These are phyloP conservation scores for Pontederia paniculata DNA, from an alignment of 176 grass and related monocot genomes.

Conservation along the genomic window DNA sequence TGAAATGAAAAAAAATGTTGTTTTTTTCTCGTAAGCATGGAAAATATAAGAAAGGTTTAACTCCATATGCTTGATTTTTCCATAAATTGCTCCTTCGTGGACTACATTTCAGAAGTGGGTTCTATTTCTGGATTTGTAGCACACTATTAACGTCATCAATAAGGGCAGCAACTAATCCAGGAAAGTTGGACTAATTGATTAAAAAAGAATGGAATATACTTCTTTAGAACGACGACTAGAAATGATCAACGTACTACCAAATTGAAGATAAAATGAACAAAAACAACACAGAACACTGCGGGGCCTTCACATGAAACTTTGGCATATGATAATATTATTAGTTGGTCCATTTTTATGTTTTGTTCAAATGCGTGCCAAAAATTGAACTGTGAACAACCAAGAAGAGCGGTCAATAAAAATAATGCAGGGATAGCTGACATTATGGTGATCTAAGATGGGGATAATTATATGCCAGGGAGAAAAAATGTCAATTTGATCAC, in stretches of 20 bases:
- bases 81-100: too few species aligned
- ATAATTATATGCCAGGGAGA: background rate
- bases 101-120: too few species aligned
- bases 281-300: background rate
- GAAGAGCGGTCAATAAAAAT: constrained; percentile 44
- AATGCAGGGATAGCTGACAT: constrained; percentile 81
- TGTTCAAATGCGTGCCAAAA: constrained; percentile 37
- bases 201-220: background rate
- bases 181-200: background rate
- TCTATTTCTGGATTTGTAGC: too few species aligned
- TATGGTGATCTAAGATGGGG: constrained; percentile 56
- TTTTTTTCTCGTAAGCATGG: too few species aligned
- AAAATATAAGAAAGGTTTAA: too few species aligned
- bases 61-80: too few species aligned
- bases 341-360: background rate
- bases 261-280: background rate
- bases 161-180: too few species aligned
- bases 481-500: too few species aligned
- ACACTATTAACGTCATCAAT: too few species aligned
- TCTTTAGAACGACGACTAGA: background rate
- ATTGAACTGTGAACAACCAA: constrained; percentile 30
- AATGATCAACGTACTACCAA: background rate
- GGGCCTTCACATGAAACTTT: background rate
- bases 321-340: background rate
- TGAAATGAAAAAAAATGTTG: too few species aligned